Evolutionary conservation across 163 green algal genomes (phyloP), one percentile per base, ranked within the genome.

Genomic region (Coccomyxa subellipsoidea): DNA sequence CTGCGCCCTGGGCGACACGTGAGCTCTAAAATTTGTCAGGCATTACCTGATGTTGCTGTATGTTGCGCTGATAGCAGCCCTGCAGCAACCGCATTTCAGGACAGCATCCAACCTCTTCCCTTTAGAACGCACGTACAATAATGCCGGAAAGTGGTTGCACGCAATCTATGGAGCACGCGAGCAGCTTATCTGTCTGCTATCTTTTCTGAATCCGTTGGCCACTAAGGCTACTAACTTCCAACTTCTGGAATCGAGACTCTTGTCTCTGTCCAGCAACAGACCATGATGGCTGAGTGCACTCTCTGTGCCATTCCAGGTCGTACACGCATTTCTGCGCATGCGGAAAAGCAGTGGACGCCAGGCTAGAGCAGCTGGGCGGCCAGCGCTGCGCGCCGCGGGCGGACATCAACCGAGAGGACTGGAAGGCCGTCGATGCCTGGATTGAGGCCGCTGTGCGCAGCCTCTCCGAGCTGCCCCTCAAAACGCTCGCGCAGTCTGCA

Each of bases 241-340:
- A n/a, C n/a, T n/a, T n/a, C n/a, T n/a, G n/a, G n/a, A n/a, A n/a
- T n/a, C n/a, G n/a, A n/a, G n/a, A n/a, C n/a, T n/a, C n/a, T n/a
- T n/a, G n/a, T n/a, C n/a, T n/a, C n/a, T n/a, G n/a, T 54, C 10
- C 39, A 54, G 39, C 10, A 10, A 54, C 8, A 23, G 8, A 8
- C 40, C 40, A 54, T 8, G 40, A 23, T 23, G 8, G 10, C 8
- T 54, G 8, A 54, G 8, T 54, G 8, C 10, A 8, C 8, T 54
- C 40, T 23, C 25, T 72, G 31, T 6, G 7, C 6, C 70, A 38
- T 9, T 66, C 72, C 88, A 94, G 90, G 78, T 94, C 91, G 0
- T 98, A 98, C 87, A 87, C 87, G 10, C 92, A 98, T 87, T 98
- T 96, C 76, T 96, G 92, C 86, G 89, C 88, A 12, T 98, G 93